Evolutionary conservation across 2,329 filamentous ascomycete species (phyloP), one percentile per base, ranked within the genome.

Genomic region (Fusarium falciforme): DNA sequence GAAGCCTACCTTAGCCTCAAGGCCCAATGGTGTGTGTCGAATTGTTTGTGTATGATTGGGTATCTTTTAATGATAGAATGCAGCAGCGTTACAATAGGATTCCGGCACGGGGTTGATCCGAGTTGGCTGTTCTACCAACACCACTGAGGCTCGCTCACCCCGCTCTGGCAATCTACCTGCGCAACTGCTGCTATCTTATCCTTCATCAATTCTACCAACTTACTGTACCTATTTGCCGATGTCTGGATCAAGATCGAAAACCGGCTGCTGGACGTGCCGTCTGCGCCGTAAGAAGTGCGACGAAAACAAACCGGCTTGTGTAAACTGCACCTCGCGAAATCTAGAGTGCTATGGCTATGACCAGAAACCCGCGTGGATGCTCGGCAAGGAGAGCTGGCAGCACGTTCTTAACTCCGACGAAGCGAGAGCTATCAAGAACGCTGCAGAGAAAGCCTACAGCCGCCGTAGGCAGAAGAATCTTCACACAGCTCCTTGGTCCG

Each of bases 231-330:
- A 4, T 16, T 47, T 47, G 9, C 7, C 11, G 40, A 67, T 67
- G 65, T 67, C 65, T 67, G 65, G 65, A 25, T 64, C 65, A 29
- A 64, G 65, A 40, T 59, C 65, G 4, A 67, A 38, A 20, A 64
- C 60, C 20, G 65, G 65, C 33, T 67, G 65, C 22, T 67, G 60
- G 65, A 67, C 65, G 3, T 67, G 65, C 42, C 65, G 65, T 9
- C 7, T 67, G 10, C 60, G 65, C 31, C 60, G 61, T 27, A 67
- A 67, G 65, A 67, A 67, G 54, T 67, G 65, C 40, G 65, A 67
- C 65, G 65, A 67, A 54, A 40, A 33, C n/a, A 59, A 31, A 22
- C 65, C 65, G 6, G 14, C 60, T 6, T 67, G 65, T 7, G 25
- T 16, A 14, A 64, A 42, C 27, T 67, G 65, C n/a, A 44, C 25